These are phyloP conservation scores for Gossypium sturtianum DNA, from an alignment of 345 rosid species.

Conservation along the genomic window DNA sequence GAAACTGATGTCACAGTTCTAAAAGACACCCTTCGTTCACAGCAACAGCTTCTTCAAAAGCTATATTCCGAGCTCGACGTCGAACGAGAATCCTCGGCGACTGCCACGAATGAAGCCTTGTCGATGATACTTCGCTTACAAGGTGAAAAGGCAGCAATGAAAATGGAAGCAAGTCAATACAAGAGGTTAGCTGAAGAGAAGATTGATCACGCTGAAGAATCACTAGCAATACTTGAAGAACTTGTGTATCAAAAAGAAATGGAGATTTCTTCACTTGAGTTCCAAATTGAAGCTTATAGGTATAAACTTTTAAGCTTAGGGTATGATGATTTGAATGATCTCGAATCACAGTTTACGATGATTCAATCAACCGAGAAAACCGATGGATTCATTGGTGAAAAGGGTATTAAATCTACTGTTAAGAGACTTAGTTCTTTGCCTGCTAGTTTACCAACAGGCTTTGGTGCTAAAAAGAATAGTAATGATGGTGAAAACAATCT, in stretches of 20 bases:
- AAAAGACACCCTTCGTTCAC: constrained; percentile 55
- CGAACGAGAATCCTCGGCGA: constrained; percentile 76
- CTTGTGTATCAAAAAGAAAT: constrained; percentile 69
- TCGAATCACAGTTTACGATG: constrained; percentile 44
- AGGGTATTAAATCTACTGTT: constrained; percentile 3
- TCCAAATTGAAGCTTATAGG: constrained; percentile 71
- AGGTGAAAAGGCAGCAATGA: constrained; percentile 63
- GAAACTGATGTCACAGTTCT: constrained; percentile 37
- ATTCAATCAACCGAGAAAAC: constrained; percentile 29
- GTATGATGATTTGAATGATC: constrained; percentile 36
- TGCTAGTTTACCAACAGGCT: constrained; percentile 18
- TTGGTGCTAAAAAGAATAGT: constrained; percentile 13
- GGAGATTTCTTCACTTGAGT: constrained; percentile 82
- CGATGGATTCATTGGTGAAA: constrained; percentile 25
- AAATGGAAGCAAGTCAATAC: constrained; percentile 88
- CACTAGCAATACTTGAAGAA: constrained; percentile 60
- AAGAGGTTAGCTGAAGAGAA: constrained; percentile 81
- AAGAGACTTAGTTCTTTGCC: constrained; percentile 42
- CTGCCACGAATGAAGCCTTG: constrained; percentile 74
- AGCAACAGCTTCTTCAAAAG: constrained; percentile 77
- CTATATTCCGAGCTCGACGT: constrained; percentile 61
- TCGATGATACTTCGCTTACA: constrained; percentile 87
- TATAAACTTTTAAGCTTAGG: constrained; percentile 70
- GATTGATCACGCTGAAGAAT: constrained; percentile 65
- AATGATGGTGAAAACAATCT: constrained; percentile 12